Conservation (phyloP, 495 filamentous ascomycete species). For the Podospora fimiseda region DNA sequence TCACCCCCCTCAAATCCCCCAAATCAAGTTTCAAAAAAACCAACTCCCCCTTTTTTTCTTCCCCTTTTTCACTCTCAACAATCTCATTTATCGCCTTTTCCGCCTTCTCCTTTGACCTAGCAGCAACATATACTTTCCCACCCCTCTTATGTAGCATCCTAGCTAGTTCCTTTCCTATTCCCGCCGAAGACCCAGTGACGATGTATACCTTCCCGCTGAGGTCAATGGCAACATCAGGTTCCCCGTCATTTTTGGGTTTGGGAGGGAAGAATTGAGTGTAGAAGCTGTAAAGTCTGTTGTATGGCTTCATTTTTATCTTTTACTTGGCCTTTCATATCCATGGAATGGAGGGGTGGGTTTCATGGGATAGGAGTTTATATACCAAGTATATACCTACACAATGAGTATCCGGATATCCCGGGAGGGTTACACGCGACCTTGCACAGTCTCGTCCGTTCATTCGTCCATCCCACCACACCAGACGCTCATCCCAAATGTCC, state of each 20-base stretch:
- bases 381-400: too few relatives aligned
- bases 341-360: background rate
- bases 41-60: slow-evolving; percentile 23
- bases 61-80: too few relatives aligned
- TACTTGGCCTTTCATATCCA: too few relatives aligned
- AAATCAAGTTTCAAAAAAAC: slow-evolving; percentile 30
- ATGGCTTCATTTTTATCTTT: too few relatives aligned
- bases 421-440: too few relatives aligned
- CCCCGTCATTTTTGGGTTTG: slow-evolving; percentile 26
- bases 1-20: slow-evolving; percentile 28
- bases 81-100: slow-evolving; percentile 22
- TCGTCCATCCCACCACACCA: too few relatives aligned
- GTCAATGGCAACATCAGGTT: slow-evolving; percentile 26
- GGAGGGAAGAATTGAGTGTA: slow-evolving; percentile 22
- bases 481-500: too few relatives aligned
- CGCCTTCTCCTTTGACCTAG: slow-evolving; percentile 32
- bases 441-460: too few relatives aligned
- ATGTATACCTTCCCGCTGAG: slow-evolving; percentile 33
- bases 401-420: too few relatives aligned
- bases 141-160: slow-evolving; percentile 39
- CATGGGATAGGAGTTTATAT: too few relatives aligned
- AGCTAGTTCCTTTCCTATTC: slow-evolving; percentile 43
- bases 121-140: slow-evolving; percentile 48
- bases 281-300: background rate
- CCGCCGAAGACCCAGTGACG: slow-evolving; percentile 44